These are phyloP conservation scores for Penicillium sp. DNA, from an alignment of 2,329 filamentous ascomycete species.

Conservation along the genomic window DNA sequence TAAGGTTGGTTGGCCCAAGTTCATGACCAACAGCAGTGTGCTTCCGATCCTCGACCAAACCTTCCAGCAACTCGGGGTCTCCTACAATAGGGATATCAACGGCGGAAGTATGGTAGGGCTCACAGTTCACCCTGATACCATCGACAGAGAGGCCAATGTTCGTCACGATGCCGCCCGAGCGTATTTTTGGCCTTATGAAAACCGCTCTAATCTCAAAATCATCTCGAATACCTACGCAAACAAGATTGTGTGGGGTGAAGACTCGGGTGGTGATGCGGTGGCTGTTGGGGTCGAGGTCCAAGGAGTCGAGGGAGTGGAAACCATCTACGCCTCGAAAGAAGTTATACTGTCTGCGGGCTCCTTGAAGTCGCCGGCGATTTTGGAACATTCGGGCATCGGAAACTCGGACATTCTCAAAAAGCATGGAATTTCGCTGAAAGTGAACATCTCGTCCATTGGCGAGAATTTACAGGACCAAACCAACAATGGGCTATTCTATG, in stretches of 20 bases:
- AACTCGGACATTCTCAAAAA: conserved; percentile 31
- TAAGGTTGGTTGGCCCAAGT: conserved; percentile 29
- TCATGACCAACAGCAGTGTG: conserved; percentile 25
- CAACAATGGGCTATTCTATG: conserved; percentile 24
- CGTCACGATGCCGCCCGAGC: conserved; percentile 52
- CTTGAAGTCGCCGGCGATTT: conserved; percentile 56
- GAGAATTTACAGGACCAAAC: conserved; percentile 52
- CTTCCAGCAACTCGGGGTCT: conserved; percentile 38
- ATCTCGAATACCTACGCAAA: conserved; percentile 47
- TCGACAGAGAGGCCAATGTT: conserved; percentile 40
- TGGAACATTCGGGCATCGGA: conserved; percentile 64
- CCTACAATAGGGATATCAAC: conserved; percentile 47
- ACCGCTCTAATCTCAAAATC: conserved; percentile 47
- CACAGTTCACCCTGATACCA: conserved; percentile 44
- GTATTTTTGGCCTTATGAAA: conserved; percentile 49
- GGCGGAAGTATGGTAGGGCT: conserved; percentile 49
- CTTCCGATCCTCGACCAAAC: conserved; percentile 41
- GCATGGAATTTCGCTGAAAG: conserved; percentile 27
- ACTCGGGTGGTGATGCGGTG: conserved; percentile 14
- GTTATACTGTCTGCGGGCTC: conserved; percentile 63
- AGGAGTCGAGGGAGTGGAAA: conserved; percentile 22
- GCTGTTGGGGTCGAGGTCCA: conserved; percentile 36
- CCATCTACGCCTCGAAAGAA: conserved; percentile 45
- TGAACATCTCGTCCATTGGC: conserved; percentile 45
- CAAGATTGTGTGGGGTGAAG: conserved; percentile 40